These are phyloP conservation scores for Ophioceras dolichostomum DNA, from an alignment of 2,329 filamentous ascomycete species.

Conservation along the genomic window DNA sequence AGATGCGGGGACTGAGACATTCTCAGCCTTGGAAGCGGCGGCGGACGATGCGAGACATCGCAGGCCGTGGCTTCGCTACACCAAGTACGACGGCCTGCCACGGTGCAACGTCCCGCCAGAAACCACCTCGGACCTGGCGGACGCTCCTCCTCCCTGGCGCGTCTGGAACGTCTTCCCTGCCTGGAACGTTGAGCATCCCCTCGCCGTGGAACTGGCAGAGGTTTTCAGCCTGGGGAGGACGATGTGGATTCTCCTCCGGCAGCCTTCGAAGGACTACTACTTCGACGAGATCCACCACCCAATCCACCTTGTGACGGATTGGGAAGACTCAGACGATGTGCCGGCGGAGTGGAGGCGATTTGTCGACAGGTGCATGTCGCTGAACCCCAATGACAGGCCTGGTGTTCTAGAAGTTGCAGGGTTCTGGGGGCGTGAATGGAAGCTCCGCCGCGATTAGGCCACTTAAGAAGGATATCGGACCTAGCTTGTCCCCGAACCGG, in stretches of 20 bases:
- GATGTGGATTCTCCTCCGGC: slow-evolving; percentile 11
- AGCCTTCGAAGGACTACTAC: background rate
- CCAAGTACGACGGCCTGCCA: slow-evolving; percentile 7
- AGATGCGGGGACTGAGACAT: background rate
- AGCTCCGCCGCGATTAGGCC: too few species aligned
- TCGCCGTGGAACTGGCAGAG: slow-evolving; percentile 10
- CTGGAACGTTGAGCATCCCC: slow-evolving; percentile 7
- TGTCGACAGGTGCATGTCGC: slow-evolving; percentile 5
- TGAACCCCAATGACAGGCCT: slow-evolving; percentile 5
- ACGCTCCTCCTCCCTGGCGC: slow-evolving; percentile 1
- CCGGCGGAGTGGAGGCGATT: slow-evolving; percentile 2
- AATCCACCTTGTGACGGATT: slow-evolving; percentile 4
- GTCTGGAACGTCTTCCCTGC: slow-evolving; percentile 10
- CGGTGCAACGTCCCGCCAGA: slow-evolving; percentile 7
- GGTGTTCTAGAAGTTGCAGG: slow-evolving; percentile 3
- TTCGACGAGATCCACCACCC: slow-evolving; percentile 6
- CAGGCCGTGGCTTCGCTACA: slow-evolving; percentile 4
- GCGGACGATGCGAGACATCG: too few species aligned
- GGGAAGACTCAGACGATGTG: slow-evolving; percentile 1
- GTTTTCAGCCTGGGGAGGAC: slow-evolving; percentile 10
- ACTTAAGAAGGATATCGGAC: too few species aligned
- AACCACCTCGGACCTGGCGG: background rate
- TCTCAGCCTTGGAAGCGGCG: background rate
- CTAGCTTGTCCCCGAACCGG: too few species aligned
- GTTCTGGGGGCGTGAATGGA: slow-evolving; percentile 8